A percentile compares a stretch with the other conserved stretches of the same genome.
Conservation (phyloP, 2,329 filamentous ascomycete genomes). For the Whalleya microplaca region DNA sequence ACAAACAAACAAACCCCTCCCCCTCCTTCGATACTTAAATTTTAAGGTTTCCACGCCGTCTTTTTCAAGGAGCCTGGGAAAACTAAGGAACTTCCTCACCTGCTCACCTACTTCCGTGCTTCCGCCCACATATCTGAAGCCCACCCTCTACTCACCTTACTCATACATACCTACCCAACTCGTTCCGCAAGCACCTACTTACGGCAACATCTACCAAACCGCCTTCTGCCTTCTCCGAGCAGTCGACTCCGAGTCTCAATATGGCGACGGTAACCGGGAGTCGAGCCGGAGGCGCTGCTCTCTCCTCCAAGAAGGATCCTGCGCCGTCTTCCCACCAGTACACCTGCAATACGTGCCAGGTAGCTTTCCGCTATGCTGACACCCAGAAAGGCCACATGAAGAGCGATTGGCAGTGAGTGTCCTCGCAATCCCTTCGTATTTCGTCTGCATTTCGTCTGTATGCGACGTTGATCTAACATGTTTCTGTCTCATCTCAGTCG, state of each 20-base stretch:
- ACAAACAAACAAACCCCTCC: not conserved
- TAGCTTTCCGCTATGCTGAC: slow-evolving; percentile 93
- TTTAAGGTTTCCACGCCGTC: not conserved
- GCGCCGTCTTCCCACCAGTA: slow-evolving; percentile 74
- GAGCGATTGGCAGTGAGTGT: slow-evolving; percentile 93
- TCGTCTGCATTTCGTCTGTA: too few relatives aligned
- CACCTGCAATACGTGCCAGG: slow-evolving; percentile 97
- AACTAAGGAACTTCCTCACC: not conserved
- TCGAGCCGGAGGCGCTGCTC: slow-evolving; percentile 36
- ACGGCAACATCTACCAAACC: slow-evolving; percentile 1
- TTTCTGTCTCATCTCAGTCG: slow-evolving; percentile 57
- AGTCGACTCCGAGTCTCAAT: slow-evolving; percentile 16
- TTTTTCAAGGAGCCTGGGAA: not conserved
- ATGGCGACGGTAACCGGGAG: slow-evolving; percentile 56
- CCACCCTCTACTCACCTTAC: too few relatives aligned
- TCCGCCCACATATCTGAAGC: too few relatives aligned
- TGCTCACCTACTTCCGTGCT: too few relatives aligned
- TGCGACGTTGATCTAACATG: too few relatives aligned
- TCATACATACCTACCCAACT: not conserved
- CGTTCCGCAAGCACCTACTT: not conserved
- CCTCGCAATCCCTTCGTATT: slow-evolving; percentile 2
- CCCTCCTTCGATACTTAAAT: not conserved
- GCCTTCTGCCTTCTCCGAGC: not conserved
- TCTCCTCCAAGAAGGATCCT: slow-evolving; percentile 32
- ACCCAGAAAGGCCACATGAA: slow-evolving; percentile 96